Evolutionary conservation across 495 filamentous ascomycete genomes (phyloP).

Genomic region (Penicillium chermesinum): DNA sequence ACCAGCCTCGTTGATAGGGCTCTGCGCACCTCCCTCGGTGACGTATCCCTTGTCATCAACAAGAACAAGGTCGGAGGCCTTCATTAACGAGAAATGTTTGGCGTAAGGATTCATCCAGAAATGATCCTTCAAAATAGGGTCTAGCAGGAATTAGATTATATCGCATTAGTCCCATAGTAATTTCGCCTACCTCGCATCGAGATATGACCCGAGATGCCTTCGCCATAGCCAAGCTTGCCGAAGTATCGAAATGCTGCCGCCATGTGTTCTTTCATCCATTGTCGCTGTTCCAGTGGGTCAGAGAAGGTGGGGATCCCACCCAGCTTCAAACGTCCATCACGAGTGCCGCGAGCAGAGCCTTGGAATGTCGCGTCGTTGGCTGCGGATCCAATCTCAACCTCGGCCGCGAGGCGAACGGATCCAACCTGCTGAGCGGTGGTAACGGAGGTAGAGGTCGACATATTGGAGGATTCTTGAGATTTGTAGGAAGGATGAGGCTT

Average conservation of each 20-base stretch:
- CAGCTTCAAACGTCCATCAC: constrained; percentile 42
- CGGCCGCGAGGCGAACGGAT: constrained; percentile 17
- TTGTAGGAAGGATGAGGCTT: background rate
- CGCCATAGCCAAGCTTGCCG: constrained; percentile 63
- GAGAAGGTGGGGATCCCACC: constrained; percentile 55
- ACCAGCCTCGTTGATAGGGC: constrained; percentile 58
- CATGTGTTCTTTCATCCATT: constrained; percentile 67
- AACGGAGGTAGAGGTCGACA: constrained; percentile 18
- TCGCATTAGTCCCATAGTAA: no score
- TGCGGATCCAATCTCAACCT: constrained; percentile 21
- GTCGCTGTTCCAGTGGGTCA: constrained; percentile 53
- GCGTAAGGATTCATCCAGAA: constrained; percentile 48
- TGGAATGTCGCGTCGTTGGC: constrained; percentile 32
- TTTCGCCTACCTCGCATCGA: constrained; percentile 41
- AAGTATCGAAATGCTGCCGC: constrained; percentile 70
- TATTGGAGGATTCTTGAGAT: constrained; percentile 9
- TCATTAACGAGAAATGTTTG: constrained; percentile 53
- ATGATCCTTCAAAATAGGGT: constrained; percentile 21
- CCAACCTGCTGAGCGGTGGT: constrained; percentile 14
- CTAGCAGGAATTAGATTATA: constrained; percentile 7
- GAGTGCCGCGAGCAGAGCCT: constrained; percentile 35
- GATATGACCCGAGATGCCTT: constrained; percentile 64
- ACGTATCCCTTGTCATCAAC: constrained; percentile 46
- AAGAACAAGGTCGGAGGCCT: constrained; percentile 42
- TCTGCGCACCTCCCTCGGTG: constrained; percentile 48